Base-by-base conservation (phyloP, 108 stramenopile genomes). In the Skeletonema marinoi region DNA sequence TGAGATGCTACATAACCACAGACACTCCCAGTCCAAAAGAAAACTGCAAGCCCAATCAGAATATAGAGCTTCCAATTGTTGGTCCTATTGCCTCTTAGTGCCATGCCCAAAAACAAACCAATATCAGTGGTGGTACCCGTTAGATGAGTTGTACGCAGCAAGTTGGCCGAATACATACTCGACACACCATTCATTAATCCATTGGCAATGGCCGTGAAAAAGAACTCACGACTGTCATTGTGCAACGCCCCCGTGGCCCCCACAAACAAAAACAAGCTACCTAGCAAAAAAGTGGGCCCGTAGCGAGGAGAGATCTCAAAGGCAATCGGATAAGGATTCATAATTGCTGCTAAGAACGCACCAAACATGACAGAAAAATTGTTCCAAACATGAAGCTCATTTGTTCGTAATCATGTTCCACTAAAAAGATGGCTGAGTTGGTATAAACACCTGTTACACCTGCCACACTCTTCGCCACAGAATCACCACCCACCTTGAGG, bases 91-190 rank as follows among this genome's bases (percentile, higher is more conserved):
- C 86, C 86, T 31, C 86, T 74, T 11, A 84, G 36, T n/a, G 75
- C 61, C 69, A 85, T 77, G 4, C 88, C 83, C 64, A 83, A 60
- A 51, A 84, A 81, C 10, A 78, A 84, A 42, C 88, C 88, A 60
- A 88, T 80, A 36, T 88, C 88, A 17, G 73, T 78, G 7, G 80
- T 81, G 32, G 80, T 85, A 32, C 88, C 88, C 2, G 85, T 73
- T 39, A 84, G 78, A 66, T 88, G 88, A 30, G 74, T 59, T 7
- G 88, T 76, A 30, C 88, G 88, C 44, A 80, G 68, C 67, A 88
- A 76, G 60, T 88, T 88, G 50, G 68, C 71, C 3, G 85, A 80
- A 58, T 71, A 64, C 9, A 63, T 74, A 6, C 81, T 83, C 11
- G 85, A 85, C 51, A 84, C 36, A 59, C 75, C 69, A 66, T 88